phyloP scores from a whole-genome alignment of 805 yeast species.

The Metschnikowia gelsemii region DNA sequence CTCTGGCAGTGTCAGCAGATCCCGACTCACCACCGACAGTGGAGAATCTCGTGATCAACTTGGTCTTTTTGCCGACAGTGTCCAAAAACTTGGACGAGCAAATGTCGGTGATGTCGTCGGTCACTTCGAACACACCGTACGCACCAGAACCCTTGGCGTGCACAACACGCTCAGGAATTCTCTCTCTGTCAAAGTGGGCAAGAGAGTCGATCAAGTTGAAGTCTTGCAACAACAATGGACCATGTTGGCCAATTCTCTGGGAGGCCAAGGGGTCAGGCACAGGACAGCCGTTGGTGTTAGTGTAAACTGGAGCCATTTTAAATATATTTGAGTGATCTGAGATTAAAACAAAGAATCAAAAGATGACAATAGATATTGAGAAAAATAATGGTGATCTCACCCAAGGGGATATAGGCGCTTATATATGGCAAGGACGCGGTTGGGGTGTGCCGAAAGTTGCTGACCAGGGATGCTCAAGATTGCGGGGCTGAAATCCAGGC shows the following conservation, averaged over 20 bases:
- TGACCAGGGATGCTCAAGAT: neutral
- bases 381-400: no score
- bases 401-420: neutral
- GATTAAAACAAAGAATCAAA: no score
- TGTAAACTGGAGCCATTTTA: constrained; percentile 55
- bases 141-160: constrained; percentile 96
- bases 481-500: constrained; percentile 1
- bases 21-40: constrained; percentile 88
- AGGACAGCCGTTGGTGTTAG: constrained; percentile 78
- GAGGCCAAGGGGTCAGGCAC: constrained; percentile 73
- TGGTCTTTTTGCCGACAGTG: constrained; percentile 32
- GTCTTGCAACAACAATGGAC: constrained; percentile 81
- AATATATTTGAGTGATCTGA: neutral
- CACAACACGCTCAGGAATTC: constrained; percentile 90
- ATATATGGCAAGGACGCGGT: neutral
- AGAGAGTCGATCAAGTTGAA: constrained; percentile 75
- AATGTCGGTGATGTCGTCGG: constrained; percentile 49
- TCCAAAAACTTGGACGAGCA: constrained; percentile 28
- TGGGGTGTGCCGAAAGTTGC: neutral
- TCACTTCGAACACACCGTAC: constrained; percentile 80
- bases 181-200: constrained; percentile 86
- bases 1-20: constrained; percentile 80
- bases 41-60: constrained; percentile 67
- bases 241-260: constrained; percentile 71
- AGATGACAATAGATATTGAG: no score